These are phyloP conservation scores for Myxozyma lipomycoides DNA, from an alignment of 805 yeast species.

Conservation along the genomic window DNA sequence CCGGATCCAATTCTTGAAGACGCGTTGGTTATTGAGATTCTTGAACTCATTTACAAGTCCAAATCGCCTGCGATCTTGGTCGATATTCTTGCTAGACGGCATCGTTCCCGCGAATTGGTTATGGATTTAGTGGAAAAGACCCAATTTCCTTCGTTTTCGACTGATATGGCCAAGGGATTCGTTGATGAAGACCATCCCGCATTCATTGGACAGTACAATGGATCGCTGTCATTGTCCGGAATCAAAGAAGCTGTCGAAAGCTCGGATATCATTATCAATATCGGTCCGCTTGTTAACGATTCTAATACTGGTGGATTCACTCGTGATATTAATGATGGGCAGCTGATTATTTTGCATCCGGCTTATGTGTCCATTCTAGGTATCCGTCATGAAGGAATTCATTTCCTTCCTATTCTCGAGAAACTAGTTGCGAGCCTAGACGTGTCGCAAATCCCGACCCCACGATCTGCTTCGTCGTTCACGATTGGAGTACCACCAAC, in stretches of 20 bases:
- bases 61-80: constrained; percentile 62
- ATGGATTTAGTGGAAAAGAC: constrained; percentile 49
- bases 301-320: constrained; percentile 66
- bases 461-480: constrained; percentile 31
- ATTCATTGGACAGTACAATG: constrained; percentile 71
- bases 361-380: constrained; percentile 50
- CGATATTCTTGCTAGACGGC: constrained; percentile 68
- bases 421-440: constrained; percentile 43
- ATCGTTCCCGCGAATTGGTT: constrained; percentile 45
- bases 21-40: constrained; percentile 44
- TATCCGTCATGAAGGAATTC: constrained; percentile 41
- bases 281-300: constrained; percentile 68
- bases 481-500: constrained; percentile 30
- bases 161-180: constrained; percentile 67
- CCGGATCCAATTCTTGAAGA: constrained; percentile 33
- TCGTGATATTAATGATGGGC: constrained; percentile 44
- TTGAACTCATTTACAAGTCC: constrained; percentile 50
- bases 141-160: constrained; percentile 52
- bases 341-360: constrained; percentile 50
- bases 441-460: constrained; percentile 30
- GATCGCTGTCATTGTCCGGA: constrained; percentile 50
- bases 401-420: constrained; percentile 51
- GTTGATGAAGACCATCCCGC: constrained; percentile 64
- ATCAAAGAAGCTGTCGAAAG: constrained; percentile 48
- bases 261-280: constrained; percentile 64